A percentile compares a stretch with the other conserved stretches of the same genome.
These are phyloP conservation scores for Umbelopsis ramanniana DNA, from an alignment of 192 early-diverging fungal species.

Conservation along the genomic window DNA sequence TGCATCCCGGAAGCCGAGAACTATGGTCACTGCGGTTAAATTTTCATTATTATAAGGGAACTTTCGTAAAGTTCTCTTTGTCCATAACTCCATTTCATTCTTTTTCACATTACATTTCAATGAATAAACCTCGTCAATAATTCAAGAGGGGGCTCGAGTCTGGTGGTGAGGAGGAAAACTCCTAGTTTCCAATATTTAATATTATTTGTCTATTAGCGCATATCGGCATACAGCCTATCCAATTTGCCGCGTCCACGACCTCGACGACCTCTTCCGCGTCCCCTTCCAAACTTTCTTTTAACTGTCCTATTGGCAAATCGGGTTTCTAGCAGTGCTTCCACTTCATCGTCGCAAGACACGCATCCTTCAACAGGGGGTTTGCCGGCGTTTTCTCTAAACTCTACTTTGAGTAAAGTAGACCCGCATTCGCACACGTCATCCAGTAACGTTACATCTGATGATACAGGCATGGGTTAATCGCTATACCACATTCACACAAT, in stretches of 20 bases:
- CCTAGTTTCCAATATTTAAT: background rate
- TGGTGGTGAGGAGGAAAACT: background rate
- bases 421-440: constrained; percentile 51
- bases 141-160: background rate
- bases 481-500: too few relatives aligned
- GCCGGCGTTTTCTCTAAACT: constrained; percentile 50
- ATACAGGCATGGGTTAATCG: too few relatives aligned
- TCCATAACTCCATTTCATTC: background rate
- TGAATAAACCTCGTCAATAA: background rate
- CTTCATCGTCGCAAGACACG: constrained; percentile 54
- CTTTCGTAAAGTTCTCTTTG: too few relatives aligned
- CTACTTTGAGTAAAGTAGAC: constrained; percentile 43
- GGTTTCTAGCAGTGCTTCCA: constrained; percentile 47
- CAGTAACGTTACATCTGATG: constrained; percentile 35
- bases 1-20: background rate
- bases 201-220: constrained; percentile 16
- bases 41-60: background rate
- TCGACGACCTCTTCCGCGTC: constrained; percentile 25
- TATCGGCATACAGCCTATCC: constrained; percentile 30
- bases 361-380: constrained; percentile 38
- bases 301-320: constrained; percentile 34
- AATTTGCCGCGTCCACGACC: constrained; percentile 18
- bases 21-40: background rate
- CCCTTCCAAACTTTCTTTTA: constrained; percentile 22
- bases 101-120: background rate